phyloP scores from a whole-genome alignment of 2,329 filamentous ascomycete genomes.

The Fusarium stilboides region DNA sequence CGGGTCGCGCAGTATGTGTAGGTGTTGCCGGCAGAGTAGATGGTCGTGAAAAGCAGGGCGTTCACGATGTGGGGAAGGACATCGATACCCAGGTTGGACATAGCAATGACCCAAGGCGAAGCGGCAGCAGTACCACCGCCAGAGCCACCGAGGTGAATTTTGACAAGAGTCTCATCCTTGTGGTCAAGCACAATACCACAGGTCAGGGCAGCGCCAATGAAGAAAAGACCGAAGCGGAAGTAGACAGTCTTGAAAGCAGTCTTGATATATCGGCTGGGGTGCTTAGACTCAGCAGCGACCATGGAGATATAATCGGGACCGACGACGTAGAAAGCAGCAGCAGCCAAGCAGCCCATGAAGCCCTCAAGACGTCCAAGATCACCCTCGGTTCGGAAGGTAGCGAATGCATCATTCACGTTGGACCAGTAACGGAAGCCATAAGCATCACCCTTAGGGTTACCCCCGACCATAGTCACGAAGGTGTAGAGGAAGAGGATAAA shows the following conservation, averaged over 20 bases:
- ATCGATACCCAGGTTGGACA: slow-evolving; percentile 52
- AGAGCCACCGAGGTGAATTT: slow-evolving; percentile 12
- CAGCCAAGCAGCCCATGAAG: slow-evolving; percentile 34
- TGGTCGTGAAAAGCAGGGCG: slow-evolving; percentile 60
- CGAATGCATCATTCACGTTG: slow-evolving; percentile 33
- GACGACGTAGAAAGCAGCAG: slow-evolving; percentile 40
- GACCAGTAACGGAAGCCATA: slow-evolving; percentile 44
- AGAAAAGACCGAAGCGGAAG: slow-evolving; percentile 80
- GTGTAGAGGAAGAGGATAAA: slow-evolving; percentile 43
- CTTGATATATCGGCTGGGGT: slow-evolving; percentile 74
- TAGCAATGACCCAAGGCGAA: slow-evolving; percentile 44
- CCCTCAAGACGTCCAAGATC: slow-evolving; percentile 39
- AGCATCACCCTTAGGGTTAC: slow-evolving; percentile 37
- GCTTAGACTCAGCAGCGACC: slow-evolving; percentile 39
- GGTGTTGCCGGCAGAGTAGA: slow-evolving; percentile 60
- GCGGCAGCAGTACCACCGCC: slow-evolving; percentile 23
- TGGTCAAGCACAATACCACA: slow-evolving; percentile 33
- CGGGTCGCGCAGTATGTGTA: slow-evolving; percentile 64
- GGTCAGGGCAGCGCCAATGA: slow-evolving; percentile 67
- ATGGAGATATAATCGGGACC: slow-evolving; percentile 46
- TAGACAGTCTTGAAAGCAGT: slow-evolving; percentile 82
- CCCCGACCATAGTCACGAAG: slow-evolving; percentile 45
- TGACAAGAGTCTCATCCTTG: slow-evolving; percentile 23
- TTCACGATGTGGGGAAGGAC: slow-evolving; percentile 67
- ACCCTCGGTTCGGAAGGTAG: slow-evolving; percentile 28